These are phyloP conservation scores for Zygosaccharomyces pseudobailii DNA, from an alignment of 1,139 yeast species.

Conservation along the genomic window DNA sequence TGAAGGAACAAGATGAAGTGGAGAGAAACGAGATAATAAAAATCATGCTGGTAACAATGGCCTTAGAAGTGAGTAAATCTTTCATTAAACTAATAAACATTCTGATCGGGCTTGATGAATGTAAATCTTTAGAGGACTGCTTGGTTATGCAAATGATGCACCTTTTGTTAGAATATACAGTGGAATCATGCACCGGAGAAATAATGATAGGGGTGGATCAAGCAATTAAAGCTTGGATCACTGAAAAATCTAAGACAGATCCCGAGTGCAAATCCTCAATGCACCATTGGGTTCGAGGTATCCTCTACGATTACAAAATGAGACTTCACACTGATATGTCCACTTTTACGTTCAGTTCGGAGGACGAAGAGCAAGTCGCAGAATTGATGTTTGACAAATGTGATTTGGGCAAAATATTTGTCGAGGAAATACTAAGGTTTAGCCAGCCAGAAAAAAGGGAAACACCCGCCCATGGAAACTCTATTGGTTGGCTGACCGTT, in stretches of 20 bases:
- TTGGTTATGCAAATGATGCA: conserved; percentile 5
- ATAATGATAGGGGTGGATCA: conserved; percentile 15
- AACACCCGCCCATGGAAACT: neutral
- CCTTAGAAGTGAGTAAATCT: conserved; percentile 15
- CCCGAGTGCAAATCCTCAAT: conserved; percentile 1
- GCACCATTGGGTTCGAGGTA: conserved; percentile 8
- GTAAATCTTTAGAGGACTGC: conserved; percentile 3
- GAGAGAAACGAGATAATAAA: conserved; percentile 10
- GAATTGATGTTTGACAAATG: conserved; percentile 16
- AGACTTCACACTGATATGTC: conserved; percentile 5
- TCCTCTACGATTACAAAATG: conserved; percentile 5
- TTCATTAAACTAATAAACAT: conserved; percentile 9
- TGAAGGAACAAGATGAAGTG: neutral
- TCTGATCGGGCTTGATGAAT: conserved; percentile 4
- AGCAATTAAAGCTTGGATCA: conserved; percentile 9
- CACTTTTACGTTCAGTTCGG: conserved; percentile 3
- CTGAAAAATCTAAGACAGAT: conserved; percentile 4
- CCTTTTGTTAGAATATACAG: conserved; percentile 10
- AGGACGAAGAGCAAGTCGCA: conserved; percentile 9
- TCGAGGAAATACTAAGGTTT: conserved; percentile 8
- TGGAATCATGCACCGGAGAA: conserved; percentile 15
- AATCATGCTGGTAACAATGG: conserved; percentile 15
- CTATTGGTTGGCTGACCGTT: conserved; percentile 11
- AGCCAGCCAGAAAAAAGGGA: neutral
- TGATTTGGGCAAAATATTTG: conserved; percentile 12